Evolutionary conservation across 352 stramenopile species (phyloP), one percentile per base, ranked within the genome.

Genomic region (Thalassiosira sp.): DNA sequence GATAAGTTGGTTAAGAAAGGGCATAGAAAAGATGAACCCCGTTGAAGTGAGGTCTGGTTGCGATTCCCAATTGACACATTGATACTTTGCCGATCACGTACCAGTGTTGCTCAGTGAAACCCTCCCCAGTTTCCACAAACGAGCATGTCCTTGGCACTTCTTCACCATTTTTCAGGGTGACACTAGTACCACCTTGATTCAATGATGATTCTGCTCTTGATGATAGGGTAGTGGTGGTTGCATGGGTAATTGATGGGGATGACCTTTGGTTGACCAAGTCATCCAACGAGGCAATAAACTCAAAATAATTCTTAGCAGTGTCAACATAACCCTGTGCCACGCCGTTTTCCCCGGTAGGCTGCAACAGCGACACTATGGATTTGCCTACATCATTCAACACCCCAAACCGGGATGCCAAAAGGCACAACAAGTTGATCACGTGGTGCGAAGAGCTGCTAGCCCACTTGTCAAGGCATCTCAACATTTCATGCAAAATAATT

Each of bases 91-190:
- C n/a, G n/a, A n/a, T n/a, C n/a, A n/a, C n/a, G 25, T 91, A 91
- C 88, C 88, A 93, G 63, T 93, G 88, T 54, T 93, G 88, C n/a
- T 87, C 78, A 2, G 71, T 82, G 56, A 89, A 89, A 33, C 82
- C 79, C 52, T 82, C 83, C 0, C 79, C 79, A 16, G 76, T 87
- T 56, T 87, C 57, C 35, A 77, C 71, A 66, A 79, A 89, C 42
- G 76, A 77, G 63, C 83, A 89, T 11, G 72, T 84, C 42, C 71
- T 69, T 20, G 48, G 7, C 8, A 83, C 51, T 63, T 72, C 31
- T 54, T 71, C 59, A 10, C 53, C 78, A 71, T 59, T 80, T 45
- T 68, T 82, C 40, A 77, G 28, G 20, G 24, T 63, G 42, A 70
- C 13, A 57, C 7, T 63, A 6, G 7, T 15, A 25, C 8, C 46